Evolutionary conservation across 2,329 filamentous ascomycete species (phyloP), one percentile per base, ranked within the genome.

Genomic region (Ascosphaera apis): DNA sequence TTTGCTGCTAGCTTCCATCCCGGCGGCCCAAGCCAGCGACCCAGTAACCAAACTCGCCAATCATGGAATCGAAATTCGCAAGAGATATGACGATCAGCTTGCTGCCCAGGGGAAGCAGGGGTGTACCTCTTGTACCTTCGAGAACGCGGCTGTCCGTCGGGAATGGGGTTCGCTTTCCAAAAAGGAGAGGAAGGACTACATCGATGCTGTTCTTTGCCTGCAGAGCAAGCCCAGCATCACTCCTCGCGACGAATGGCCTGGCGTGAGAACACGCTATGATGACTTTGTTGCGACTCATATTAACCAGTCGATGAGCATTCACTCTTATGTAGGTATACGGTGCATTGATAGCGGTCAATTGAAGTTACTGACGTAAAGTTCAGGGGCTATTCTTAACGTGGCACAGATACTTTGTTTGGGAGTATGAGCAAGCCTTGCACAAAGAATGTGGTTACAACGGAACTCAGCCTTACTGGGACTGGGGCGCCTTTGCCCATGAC

Each of bases 371-470:
- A 17, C 25, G 36, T 37, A 34, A 33, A 13, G 8, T 28, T 12
- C 15, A 36, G 39, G 31, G 31, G 16, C 33, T 34, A 15, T 45
- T 47, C 31, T 45, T 58, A 23, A 42, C 48, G 21, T 56, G 54
- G 53, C 57, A 59, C 39, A 50, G 56, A 19, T 53, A 53, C 35
- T 55, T 53, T 40, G 41, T 52, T 25, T 47, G 40, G 23, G 43
- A 50, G 9, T 57, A 54, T 38, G 58, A 60, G 38, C 45, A 49
- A 38, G 49, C 49, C 6, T 47, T 61, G 3, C 47, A 48, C 30
- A 44, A 56, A 3, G 51, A 59, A 40, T 61, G 58, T 34, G 51
- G 52, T 16, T 60, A 58, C 42, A 44, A 42, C 8, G 56, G 55
- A 2, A 46, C 45, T 1, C 53, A 56, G 32, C 55, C 57, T 32